Base-by-base conservation (phyloP, 352 stramenopile genomes). In the Phytopythium boreale region DNA sequence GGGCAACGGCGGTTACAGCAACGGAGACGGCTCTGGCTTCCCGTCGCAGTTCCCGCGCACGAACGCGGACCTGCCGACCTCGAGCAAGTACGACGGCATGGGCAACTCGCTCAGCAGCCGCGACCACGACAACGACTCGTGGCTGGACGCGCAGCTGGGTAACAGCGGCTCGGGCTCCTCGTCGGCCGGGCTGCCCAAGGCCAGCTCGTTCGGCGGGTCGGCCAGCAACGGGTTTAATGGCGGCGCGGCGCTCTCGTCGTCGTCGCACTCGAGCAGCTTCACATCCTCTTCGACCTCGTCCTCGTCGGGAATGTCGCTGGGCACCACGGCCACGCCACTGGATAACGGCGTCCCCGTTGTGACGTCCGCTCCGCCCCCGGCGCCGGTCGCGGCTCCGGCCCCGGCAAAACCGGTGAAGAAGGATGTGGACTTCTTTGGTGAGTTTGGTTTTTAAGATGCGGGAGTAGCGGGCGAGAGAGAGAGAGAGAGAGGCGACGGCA, bases 361-460 rank as follows among this genome's bases (percentile, higher is more conserved):
- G 22, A 6, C 47, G 57, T 71, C 56, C 41, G 56, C 31, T 62
- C 67, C 44, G 60, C 60, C 49, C 60, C 57, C 47, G 68, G 62
- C 65, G 63, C 68, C 64, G 64, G 62, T 79, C 47, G 41, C 66
- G 34, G 53, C 70, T 4, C 61, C 62, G 12, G 66, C 74, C 24
- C 74, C 76, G 26, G 70, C 74, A 50, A 57, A 75, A 61, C 68
- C 74, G 43, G 74, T 79, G 53, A 90, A 92, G 79, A 93, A 93
- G 65, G 79, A 93, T 56, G 84, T 93, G 24, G 84, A 93, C 63
- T 93, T 93, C 65, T 93, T 93, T 56, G 81, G 80, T 14, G 84
- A 93, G 70, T 93, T 92, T 61, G 84, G 84, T 11, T 89, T 90
- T 59, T 93, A 80, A 77, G 34, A 14, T 39, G 34, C 5, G 43